phyloP scores from a whole-genome alignment of 148 eudicot species.

The Rhododendron kiyosumense region DNA sequence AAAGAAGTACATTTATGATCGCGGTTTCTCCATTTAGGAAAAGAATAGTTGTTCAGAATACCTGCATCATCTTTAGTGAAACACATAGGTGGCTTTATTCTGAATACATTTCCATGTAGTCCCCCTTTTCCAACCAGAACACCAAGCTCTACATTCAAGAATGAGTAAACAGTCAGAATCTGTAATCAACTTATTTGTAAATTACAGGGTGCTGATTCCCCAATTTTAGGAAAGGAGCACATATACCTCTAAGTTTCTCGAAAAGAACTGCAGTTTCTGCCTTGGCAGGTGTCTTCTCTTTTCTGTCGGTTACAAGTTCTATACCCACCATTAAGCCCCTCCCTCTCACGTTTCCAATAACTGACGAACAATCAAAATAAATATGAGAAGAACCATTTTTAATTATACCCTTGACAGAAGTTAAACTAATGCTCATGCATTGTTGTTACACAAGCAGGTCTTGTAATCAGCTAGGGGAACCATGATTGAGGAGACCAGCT shows the following conservation, averaged over 20 bases:
- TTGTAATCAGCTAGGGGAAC: background rate
- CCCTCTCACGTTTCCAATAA: slow-evolving; percentile 96
- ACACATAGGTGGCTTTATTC: slow-evolving; percentile 99
- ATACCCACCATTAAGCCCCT: slow-evolving; percentile 94
- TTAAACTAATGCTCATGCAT: background rate
- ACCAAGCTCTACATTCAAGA: slow-evolving; percentile 60
- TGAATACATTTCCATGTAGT: slow-evolving; percentile 88
- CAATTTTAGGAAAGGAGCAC: background rate
- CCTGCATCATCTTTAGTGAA: slow-evolving; percentile 91
- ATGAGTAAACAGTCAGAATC: background rate
- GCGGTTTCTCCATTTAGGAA: background rate
- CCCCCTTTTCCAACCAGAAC: slow-evolving; percentile 96
- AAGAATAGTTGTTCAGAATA: slow-evolving; percentile 12
- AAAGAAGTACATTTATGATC: too few relatives aligned
- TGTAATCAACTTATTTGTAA: background rate
- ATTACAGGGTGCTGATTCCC: background rate
- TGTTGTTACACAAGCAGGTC: background rate
- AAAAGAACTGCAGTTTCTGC: slow-evolving; percentile 79
- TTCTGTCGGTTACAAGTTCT: slow-evolving; percentile 86
- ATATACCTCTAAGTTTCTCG: slow-evolving; percentile 82
- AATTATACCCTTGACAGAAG: background rate
- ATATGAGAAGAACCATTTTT: slow-evolving; percentile 5
- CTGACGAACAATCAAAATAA: slow-evolving; percentile 24
- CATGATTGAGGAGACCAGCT: background rate
- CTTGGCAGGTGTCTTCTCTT: slow-evolving; percentile 86